Evolutionary conservation across 805 yeast species (phyloP), one percentile per base, ranked within the genome.

Genomic region (Starmerella vaccinii): DNA sequence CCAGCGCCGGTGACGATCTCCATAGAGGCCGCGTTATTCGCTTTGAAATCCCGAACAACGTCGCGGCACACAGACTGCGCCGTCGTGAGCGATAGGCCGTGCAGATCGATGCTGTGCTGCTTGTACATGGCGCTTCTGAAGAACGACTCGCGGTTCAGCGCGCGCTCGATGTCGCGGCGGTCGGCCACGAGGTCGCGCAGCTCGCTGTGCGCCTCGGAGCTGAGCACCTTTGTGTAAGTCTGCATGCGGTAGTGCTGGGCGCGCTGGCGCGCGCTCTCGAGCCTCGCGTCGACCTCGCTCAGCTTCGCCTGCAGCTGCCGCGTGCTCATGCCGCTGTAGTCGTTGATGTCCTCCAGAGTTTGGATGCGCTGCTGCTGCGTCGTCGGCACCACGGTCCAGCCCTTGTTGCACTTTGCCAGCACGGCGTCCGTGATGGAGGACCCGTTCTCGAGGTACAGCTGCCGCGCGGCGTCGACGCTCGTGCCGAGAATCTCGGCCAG

Each of bases 1-100:
- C 58, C 58, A 1, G 51, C 53, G 13, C 58, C 58, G 10, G 58
- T 55, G 26, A 55, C 35, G 7, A 55, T 37, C 39, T 54, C 54
- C 18, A 55, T 29, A 18, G 34, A 21, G 4, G 40, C 18, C 13
- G 7, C 4, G 10, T 33, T 8, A 40, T 50, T 19, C 4, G 8
- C 7, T 32, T 16, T n/a, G 40, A 51, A 47, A 23, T 16, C 30
- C 12, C 6, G 30, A 3, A 50, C 6, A 1, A 50, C 51, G 12
- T 50, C 53, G 18, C n/a, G 39, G 24, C 44, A 37, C 26, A 46
- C 29, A 22, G 46, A 42, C 35, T 49, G 27, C 10, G 58, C 56
- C 15, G 49, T 40, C 5, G 37, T 55, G 10, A 55, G 42, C 9
- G 57, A 47, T 19, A 37, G 35, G n/a, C 55, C 55, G 41, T 55